Base-by-base conservation (phyloP, 208 protist species). In the Angomonas ambiguus region DNA sequence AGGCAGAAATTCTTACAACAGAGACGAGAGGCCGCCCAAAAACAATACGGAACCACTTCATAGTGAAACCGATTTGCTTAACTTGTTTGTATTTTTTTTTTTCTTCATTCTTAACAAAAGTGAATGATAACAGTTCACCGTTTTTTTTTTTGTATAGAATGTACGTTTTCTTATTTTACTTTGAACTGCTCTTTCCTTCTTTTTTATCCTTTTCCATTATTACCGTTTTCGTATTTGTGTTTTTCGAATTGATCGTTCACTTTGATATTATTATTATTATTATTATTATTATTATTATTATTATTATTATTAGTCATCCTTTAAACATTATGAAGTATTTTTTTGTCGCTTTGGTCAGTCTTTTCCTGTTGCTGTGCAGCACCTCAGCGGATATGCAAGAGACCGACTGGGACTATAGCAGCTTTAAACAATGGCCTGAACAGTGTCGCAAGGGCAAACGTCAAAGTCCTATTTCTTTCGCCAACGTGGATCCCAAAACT, bases 391-490 rank as follows among this genome's bases (percentile, higher is more conserved):
- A 28, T 11, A 30, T 16, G 11, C 6, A n/a, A 31, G n/a, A 34
- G 55, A 4, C 30, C 3, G 18, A 41, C 6, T 87, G 82, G 75
- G 64, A 74, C 65, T 93, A 86, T 66, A 51, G 62, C 4, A 74
- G 87, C 67, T 64, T 87, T 18, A 62, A 60, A 27, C 45, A 71
- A 1, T 90, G 83, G 79, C 80, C 80, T 8, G 2, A 51, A 67
- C 11, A 79, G 62, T 90, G 85, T 69, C 66, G 65, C 18, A 75
- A 51, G 18, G 80, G 85, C n/a, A 71, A 58, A 42, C 72, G 72
- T 27, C 85, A 91, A 59, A 91, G 83, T 55, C 88, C 83, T 51
- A 82, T 91, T 58, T 90, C 82, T 41, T 90, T 91, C 60, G 59
- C 72, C 0, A 80, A 87, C 24, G 64, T 91, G 18, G 69, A 77